Percentiles rank a stretch among this genome's conserved stretches.
These are phyloP conservation scores for Arabidopsis arenosa DNA, from an alignment of 345 rosid genomes.

Conservation along the genomic window DNA sequence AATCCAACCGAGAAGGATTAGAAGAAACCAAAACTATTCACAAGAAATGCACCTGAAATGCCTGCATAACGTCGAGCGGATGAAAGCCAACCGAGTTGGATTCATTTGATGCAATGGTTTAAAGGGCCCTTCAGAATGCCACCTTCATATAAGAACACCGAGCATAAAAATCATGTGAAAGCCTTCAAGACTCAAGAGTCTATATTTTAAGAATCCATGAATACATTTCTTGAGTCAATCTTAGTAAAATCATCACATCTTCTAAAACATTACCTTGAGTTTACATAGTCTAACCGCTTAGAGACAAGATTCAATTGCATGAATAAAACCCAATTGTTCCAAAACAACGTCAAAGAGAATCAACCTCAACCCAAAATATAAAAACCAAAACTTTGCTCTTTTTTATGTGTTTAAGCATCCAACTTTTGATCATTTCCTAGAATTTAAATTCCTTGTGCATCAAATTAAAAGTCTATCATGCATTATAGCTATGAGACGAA, in stretches of 20 bases:
- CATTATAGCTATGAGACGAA: constrained; percentile 32
- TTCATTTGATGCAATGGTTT: constrained; percentile 87
- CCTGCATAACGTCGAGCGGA: constrained; percentile 88
- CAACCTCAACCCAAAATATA: background rate
- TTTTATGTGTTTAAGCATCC: background rate
- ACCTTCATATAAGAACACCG: constrained; percentile 54
- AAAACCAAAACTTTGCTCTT: background rate
- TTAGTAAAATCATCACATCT: background rate
- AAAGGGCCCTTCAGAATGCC: constrained; percentile 92
- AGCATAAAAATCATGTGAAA: background rate
- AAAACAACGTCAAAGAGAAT: background rate
- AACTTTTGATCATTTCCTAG: constrained; percentile 13
- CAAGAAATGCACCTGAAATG: constrained; percentile 64
- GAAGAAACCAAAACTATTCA: background rate
- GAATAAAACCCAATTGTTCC: background rate
- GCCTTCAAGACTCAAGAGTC: background rate
- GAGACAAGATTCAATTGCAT: constrained; percentile 12
- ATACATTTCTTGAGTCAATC: background rate
- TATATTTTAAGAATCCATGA: background rate
- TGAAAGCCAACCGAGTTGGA: constrained; percentile 86
- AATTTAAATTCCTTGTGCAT: background rate
- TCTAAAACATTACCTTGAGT: background rate
- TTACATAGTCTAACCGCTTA: background rate
- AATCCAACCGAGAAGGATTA: constrained; percentile 2
- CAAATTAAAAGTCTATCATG: background rate